These are phyloP conservation scores for Neopestalotiopsis rosae DNA, from an alignment of 2,329 filamentous ascomycete species.

Conservation along the genomic window DNA sequence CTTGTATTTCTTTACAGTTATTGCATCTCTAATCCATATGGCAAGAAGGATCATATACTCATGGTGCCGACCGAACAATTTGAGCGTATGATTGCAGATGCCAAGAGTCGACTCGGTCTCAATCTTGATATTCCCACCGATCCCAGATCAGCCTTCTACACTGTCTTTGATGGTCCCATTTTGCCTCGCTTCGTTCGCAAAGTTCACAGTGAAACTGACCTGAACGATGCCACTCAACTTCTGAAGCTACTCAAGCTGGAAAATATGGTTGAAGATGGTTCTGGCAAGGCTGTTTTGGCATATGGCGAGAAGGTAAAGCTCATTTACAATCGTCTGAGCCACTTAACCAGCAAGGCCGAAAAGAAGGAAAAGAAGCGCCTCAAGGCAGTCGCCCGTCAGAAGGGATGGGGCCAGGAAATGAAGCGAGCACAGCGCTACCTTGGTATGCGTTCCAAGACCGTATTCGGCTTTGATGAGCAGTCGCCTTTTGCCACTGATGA, in stretches of 20 bases:
- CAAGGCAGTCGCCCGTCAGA: conserved; percentile 54
- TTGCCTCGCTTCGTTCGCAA: conserved; percentile 69
- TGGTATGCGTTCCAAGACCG: conserved; percentile 56
- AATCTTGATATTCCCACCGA: conserved; percentile 63
- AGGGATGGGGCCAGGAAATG: conserved; percentile 59
- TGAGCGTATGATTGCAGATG: conserved; percentile 63
- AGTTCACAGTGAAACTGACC: conserved; percentile 44
- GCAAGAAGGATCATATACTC: conserved; percentile 57
- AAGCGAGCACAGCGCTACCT: conserved; percentile 73
- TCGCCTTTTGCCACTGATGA: background rate
- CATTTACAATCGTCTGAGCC: conserved; percentile 54
- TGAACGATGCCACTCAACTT: background rate
- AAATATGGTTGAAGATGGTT: background rate
- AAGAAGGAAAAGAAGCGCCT: conserved; percentile 53
- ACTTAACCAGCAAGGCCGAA: conserved; percentile 44
- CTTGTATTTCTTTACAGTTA: conserved; percentile 53
- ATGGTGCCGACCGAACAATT: conserved; percentile 74
- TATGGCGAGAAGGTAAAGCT: conserved; percentile 62
- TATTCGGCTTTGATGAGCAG: background rate
- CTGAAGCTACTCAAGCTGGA: background rate
- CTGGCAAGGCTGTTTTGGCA: conserved; percentile 42
- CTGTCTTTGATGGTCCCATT: conserved; percentile 65
- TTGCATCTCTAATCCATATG: conserved; percentile 45
- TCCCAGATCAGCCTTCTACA: conserved; percentile 58
- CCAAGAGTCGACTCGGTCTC: conserved; percentile 65